phyloP scores from a whole-genome alignment of 129 eudicot species.

The Escallonia herrerae region DNA sequence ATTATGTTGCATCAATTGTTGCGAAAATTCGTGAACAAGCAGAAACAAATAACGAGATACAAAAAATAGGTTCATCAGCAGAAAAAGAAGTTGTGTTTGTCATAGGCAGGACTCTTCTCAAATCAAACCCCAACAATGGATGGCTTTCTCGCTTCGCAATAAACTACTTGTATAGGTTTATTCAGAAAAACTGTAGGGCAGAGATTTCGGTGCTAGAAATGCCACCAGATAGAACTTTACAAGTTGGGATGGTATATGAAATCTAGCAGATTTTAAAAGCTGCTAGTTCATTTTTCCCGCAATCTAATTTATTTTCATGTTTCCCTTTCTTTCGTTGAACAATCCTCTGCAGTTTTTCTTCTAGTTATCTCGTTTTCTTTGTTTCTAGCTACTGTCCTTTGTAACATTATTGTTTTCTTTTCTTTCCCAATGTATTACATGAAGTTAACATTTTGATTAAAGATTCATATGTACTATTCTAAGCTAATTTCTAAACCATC shows the following conservation, averaged over 20 bases:
- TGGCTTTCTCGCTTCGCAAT: conserved; percentile 12
- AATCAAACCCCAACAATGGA: conserved; percentile 14
- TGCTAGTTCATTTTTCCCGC: no score
- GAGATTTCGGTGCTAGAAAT: conserved; percentile 12
- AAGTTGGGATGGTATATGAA: conserved; percentile 36
- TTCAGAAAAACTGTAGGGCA: conserved; percentile 20
- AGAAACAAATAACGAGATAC: neutral
- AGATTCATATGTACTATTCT: no score
- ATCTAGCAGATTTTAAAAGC: no score
- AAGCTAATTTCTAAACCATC: no score
- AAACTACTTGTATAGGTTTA: conserved; percentile 27
- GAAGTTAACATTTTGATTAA: no score
- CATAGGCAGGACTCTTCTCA: conserved; percentile 22
- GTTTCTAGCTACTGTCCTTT: no score
- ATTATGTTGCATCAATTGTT: conserved; percentile 7
- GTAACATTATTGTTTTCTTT: no score
- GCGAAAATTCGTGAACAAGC: conserved; percentile 11
- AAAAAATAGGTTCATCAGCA: conserved; percentile 4
- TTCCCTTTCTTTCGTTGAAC: no score
- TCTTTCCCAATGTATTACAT: no score
- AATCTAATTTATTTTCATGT: no score
- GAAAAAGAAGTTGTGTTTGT: conserved; percentile 17
- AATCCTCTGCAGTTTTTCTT: no score
- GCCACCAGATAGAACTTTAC: conserved; percentile 21
- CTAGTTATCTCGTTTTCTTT: no score